phyloP scores from a whole-genome alignment of 192 early-diverging fungal species.

The Kappamyces sp. region DNA sequence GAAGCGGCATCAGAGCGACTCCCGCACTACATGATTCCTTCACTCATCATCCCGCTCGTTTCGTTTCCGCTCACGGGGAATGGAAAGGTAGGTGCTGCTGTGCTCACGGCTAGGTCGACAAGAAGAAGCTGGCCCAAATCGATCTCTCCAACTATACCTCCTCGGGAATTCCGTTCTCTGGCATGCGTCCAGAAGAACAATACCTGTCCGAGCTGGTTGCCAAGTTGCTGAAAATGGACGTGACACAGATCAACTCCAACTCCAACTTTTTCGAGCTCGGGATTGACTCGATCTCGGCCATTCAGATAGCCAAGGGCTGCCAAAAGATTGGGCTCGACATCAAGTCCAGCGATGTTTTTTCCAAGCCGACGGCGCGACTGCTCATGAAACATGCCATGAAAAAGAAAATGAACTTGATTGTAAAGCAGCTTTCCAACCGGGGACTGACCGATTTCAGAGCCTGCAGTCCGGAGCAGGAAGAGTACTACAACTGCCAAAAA shows the following conservation, averaged over 20 bases:
- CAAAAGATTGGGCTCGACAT: background rate
- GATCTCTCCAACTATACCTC: background rate
- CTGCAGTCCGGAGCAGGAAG: no score
- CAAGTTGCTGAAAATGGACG: constrained; percentile 16
- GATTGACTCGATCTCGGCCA: constrained; percentile 30
- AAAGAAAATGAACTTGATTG: no score
- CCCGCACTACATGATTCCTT: constrained; percentile 34
- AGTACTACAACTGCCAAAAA: no score
- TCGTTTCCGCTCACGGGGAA: constrained; percentile 22
- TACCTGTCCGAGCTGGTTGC: background rate
- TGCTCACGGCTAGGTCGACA: constrained; percentile 4
- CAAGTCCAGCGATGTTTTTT: constrained; percentile 4
- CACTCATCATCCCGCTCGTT: constrained; percentile 19
- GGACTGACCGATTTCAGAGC: no score
- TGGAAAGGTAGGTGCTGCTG: constrained; percentile 15
- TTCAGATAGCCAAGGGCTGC: constrained; percentile 1
- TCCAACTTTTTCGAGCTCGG: constrained; percentile 35
- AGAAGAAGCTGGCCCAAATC: background rate
- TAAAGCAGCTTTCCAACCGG: no score
- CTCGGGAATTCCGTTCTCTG: background rate
- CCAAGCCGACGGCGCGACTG: background rate
- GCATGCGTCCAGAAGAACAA: background rate
- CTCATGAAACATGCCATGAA: no score
- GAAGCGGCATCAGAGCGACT: background rate
- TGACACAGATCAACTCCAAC: constrained; percentile 10